A percentile compares a stretch with the other conserved stretches of the same genome.
Evolutionary conservation across 1,139 yeast species (phyloP).

Genomic region (Scheffersomyces illinoinensis): DNA sequence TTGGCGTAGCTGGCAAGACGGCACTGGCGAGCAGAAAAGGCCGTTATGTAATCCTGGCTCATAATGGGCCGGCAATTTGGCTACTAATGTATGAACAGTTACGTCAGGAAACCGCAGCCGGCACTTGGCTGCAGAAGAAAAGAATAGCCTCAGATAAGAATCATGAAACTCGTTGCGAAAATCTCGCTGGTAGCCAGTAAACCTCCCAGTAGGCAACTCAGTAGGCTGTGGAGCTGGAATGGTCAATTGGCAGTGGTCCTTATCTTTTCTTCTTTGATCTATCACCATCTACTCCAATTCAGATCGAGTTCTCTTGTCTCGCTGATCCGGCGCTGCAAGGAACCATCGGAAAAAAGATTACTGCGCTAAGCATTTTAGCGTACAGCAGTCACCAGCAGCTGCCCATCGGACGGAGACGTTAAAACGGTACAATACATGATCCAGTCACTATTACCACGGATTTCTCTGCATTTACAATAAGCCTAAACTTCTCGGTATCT

Average conservation of each 20-base stretch:
- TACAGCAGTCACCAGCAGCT: background rate
- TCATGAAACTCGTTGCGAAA: background rate
- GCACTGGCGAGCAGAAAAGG: background rate
- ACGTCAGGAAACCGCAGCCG: background rate
- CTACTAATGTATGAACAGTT: background rate
- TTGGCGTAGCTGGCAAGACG: background rate
- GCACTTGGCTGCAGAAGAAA: background rate
- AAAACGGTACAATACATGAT: background rate
- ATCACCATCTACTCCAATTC: background rate
- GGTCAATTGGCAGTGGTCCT: no score
- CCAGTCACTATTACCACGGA: background rate
- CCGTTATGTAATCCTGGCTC: background rate
- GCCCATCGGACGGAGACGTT: background rate
- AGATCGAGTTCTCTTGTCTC: background rate
- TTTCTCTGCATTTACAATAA: background rate
- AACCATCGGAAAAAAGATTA: background rate
- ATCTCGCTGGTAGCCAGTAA: no score
- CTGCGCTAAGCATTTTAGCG: background rate
- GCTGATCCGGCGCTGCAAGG: background rate
- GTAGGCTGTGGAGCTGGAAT: no score
- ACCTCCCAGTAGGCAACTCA: no score
- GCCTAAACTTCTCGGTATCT: background rate
- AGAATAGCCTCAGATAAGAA: background rate
- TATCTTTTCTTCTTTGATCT: background rate
- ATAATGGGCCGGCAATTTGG: background rate